Evolutionary conservation across 2,329 filamentous ascomycete genomes (phyloP), one percentile per base, ranked within the genome.

Genomic region (Fusarium sp.): DNA sequence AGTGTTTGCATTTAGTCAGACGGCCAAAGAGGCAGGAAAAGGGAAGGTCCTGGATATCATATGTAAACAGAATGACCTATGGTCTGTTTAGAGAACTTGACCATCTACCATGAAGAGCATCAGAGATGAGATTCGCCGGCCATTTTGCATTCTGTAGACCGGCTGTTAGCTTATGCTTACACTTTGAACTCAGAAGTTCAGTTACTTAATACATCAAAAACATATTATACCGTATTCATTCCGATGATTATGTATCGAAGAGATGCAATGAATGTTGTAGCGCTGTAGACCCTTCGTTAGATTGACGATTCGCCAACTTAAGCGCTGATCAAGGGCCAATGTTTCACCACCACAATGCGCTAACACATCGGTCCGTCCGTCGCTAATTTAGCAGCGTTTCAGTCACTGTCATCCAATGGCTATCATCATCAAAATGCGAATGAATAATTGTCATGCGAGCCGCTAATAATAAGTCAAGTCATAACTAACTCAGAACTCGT

Each of bases 261-360:
- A 24, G 13, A 44, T n/a, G 34, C 11, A 38, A 10, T 38, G 18
- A 34, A 41, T 18, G 34, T 38, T n/a, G 18, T 18, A 18, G 34
- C 18, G 10, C 16, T 29, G 15, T 8, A 27, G 34, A 41, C n/a
- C n/a, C 13, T 54, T 20, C 9, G 34, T 12, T 38, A n/a, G 15
- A 20, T 40, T 25, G 12, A 22, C 29, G 38, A 18, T 27, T 27
- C 29, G 6, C 47, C 27, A 20, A 27, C 8, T 56, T 56, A 67
- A 41, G 40, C 63, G 63, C 63, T 48, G 63, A 52, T 52, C 25
- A 20, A 44, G 20, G 27, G 32, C 63, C 30, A 44, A 45, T 56
- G 67, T 68, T 58, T 67, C 62, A 70, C 66, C 62, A 58, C 53
- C 29, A 16, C 30, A 70, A 29, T 27, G 57, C 56, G 54, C 29